Conservation (phyloP, 1,284 basidiomycete genomes). For the Spongispora temasekensis region DNA sequence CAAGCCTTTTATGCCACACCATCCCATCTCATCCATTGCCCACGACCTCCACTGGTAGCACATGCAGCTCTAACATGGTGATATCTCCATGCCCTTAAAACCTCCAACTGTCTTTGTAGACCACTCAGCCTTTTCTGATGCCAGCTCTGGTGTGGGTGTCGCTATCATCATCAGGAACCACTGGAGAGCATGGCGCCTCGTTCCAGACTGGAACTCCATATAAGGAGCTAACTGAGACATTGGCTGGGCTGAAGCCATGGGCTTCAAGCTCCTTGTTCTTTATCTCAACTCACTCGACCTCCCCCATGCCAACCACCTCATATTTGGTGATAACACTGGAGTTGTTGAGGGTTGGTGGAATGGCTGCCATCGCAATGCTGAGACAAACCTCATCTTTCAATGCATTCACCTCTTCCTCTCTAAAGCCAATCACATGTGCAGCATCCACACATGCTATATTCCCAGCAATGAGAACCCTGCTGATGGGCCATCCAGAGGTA, state of each 20-base stretch:
- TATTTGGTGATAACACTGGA: conserved; percentile 41
- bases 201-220: not conserved
- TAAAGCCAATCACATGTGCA: not conserved
- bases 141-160: conserved; percentile 17
- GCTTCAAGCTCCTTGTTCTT: conserved; percentile 32
- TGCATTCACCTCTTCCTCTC: conserved; percentile 21
- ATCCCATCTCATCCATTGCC: not conserved
- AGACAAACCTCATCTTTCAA: conserved; percentile 22
- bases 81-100: not conserved
- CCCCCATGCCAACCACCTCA: conserved; percentile 3
- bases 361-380: conserved; percentile 34
- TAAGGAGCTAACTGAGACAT: conserved; percentile 7
- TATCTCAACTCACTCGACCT: not conserved
- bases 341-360: conserved; percentile 46
- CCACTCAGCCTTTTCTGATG: conserved; percentile 11
- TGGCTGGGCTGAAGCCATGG: conserved; percentile 16
- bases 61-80: not conserved
- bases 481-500: not conserved
- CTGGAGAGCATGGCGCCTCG: conserved; percentile 14
- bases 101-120: not conserved
- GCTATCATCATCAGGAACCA: not conserved
- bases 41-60: conserved; percentile 8
- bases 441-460: not conserved
- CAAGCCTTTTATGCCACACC: conserved; percentile 9
- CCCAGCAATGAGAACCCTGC: not conserved